Percentiles rank a stretch among this genome's conserved stretches.
phyloP scores from a whole-genome alignment of 352 stramenopile species.

The Thraustochytrium sp. region DNA sequence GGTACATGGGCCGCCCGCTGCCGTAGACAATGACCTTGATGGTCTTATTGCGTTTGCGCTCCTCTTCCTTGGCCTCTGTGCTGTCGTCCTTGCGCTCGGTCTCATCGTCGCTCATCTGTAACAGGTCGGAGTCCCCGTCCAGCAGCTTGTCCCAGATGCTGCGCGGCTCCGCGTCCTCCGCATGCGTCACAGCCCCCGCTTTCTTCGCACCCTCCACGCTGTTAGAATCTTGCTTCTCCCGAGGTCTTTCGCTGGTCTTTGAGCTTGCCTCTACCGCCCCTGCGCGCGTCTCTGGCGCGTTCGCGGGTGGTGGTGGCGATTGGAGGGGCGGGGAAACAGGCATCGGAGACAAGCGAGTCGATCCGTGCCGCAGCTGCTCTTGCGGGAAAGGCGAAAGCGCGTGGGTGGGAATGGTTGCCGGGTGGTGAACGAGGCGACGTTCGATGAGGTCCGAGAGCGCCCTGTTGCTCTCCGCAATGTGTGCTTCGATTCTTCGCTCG shows the following conservation, averaged over 20 bases:
- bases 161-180: background rate
- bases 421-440: background rate
- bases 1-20: constrained; percentile 5
- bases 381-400: too few species aligned
- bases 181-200: background rate
- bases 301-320: too few species aligned
- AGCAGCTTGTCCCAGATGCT: background rate
- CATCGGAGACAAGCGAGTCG: too few species aligned
- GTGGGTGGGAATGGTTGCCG: background rate
- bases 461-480: background rate
- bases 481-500: background rate
- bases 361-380: too few species aligned
- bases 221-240: background rate
- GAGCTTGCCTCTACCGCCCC: background rate
- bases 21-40: background rate
- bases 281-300: background rate
- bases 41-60: background rate
- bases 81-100: background rate
- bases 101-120: constrained; percentile 20
- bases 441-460: background rate
- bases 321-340: too few species aligned
- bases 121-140: background rate
- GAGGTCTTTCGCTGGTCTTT: background rate
- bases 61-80: background rate
- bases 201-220: background rate